A percentile compares a stretch with the other conserved stretches of the same genome.
Evolutionary conservation across 768 basidiomycete species (phyloP).

Genomic region (Termitomyces titanicus): DNA sequence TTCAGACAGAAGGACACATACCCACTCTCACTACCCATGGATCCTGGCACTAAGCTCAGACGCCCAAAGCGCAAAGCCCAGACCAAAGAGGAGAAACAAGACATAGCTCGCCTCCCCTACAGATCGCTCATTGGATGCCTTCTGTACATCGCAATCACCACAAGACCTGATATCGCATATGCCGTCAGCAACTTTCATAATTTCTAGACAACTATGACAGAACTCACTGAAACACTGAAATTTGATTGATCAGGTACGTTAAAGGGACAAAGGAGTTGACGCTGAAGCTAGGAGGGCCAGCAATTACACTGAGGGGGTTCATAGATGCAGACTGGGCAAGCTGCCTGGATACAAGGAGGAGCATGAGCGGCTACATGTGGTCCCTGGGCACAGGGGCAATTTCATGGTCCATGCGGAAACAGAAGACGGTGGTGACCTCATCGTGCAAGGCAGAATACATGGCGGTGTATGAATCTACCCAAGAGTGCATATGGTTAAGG

Average conservation of each 20-base stretch:
- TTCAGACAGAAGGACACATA: slow-evolving; percentile 14
- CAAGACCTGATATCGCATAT: not conserved
- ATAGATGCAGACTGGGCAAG: slow-evolving; percentile 19
- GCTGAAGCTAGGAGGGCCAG: not conserved
- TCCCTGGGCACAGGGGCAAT: slow-evolving; percentile 13
- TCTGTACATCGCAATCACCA: not conserved
- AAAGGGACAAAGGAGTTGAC: not conserved
- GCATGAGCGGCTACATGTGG: slow-evolving; percentile 17
- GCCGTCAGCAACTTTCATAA: not conserved
- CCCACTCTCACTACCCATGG: slow-evolving; percentile 14
- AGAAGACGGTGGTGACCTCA: slow-evolving; percentile 10
- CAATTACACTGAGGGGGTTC: slow-evolving; percentile 9
- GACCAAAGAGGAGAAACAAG: not conserved
- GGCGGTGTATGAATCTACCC: not conserved
- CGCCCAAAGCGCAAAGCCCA: not conserved
- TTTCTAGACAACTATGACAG: not conserved
- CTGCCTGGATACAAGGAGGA: slow-evolving; percentile 13
- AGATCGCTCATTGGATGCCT: not conserved
- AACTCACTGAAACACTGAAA: not conserved
- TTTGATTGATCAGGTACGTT: not conserved
- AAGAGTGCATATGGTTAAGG: not conserved
- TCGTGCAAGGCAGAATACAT: slow-evolving; percentile 22
- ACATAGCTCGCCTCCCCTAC: not conserved
- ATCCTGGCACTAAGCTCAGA: slow-evolving; percentile 7
- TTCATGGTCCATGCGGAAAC: slow-evolving; percentile 9